Base-by-base conservation (phyloP, 1,284 basidiomycete species). In the Cutaneotrichosporon curvatum region DNA sequence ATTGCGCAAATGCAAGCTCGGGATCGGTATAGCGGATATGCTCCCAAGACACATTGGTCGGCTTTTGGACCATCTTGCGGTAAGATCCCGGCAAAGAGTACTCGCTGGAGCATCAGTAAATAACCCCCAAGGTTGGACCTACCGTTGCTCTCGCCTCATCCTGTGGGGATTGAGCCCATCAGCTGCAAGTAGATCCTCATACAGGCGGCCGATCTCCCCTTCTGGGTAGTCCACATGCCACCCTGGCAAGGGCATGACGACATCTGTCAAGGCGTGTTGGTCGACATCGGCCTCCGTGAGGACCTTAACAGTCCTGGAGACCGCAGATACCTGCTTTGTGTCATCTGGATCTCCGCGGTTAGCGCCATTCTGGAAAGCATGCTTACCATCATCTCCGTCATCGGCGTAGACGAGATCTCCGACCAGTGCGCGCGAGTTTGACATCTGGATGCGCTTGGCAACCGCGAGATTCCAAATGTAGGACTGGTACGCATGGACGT, bases 381-480 rank as follows among this genome's bases (percentile, higher is more conserved):
- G 5, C 16, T 34, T 34, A 16, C 32, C 71, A 43, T 75, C 76
- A 23, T 77, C 75, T 20, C 62, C 75, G 33, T 61, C 64, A 28
- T 76, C 73, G 7, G 71, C 73, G 19, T 67, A 84, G 7, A 95
- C 85, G 12, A 96, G 75, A 66, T 99, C 95, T 0, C 95, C 95
- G 9, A 80, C 80, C 22, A 92, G 78, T 1, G 88, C 82, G 50
- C 79, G 78, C 12, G 83, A 81, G 15, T 80, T 75, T 1, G 92
- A 91, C 63, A 85, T 82, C 55, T 81, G 81, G 59, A 97, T 83
- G 14, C 95, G 82, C 68, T 94, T 89, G 12, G 91, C 95, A 19
- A 91, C 87, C 47, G 96, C 82, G 37, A 87, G 80, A 71, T 98
- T 99, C 95, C 94, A 99, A 23, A 98, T 83, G 62, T 97, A 98